A percentile compares a stretch with the other conserved stretches of the same genome.
Evolutionary conservation across 2,329 filamentous ascomycete species (phyloP).

Genomic region (Sordariomycetes sp.): DNA sequence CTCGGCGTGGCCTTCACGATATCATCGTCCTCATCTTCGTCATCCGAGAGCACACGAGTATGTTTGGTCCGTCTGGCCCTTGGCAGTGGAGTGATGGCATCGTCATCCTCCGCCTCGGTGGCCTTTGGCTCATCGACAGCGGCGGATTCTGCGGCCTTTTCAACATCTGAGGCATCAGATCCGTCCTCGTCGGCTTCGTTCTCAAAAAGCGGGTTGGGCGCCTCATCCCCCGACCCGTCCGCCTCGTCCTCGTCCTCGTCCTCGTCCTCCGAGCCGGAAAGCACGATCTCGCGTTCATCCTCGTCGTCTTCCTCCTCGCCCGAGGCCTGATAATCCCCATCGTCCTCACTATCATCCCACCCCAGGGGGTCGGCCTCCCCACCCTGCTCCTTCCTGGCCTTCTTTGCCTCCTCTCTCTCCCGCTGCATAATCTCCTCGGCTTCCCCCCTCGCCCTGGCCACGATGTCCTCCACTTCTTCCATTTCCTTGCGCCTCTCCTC

Average conservation of each 20-base stretch:
- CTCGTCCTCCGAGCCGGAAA: constrained; percentile 34
- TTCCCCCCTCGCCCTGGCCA: constrained; percentile 74
- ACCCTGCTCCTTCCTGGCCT: constrained; percentile 36
- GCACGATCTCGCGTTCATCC: constrained; percentile 26
- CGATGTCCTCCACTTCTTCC: constrained; percentile 75
- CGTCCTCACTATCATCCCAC: constrained; percentile 47
- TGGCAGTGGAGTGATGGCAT: constrained; percentile 13
- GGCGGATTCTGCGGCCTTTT: constrained; percentile 23
- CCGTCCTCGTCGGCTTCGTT: constrained; percentile 23
- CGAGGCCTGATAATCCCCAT: constrained; percentile 32
- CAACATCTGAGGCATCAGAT: constrained; percentile 12
- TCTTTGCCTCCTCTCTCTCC: constrained; percentile 66
- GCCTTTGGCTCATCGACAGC: neutral
- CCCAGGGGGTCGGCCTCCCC: constrained; percentile 38
- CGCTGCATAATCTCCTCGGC: constrained; percentile 67
- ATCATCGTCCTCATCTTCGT: constrained; percentile 45
- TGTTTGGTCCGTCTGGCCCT: constrained; percentile 40
- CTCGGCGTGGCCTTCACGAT: constrained; percentile 32
- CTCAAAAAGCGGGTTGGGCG: constrained; percentile 22
- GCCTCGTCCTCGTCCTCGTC: constrained; percentile 23
- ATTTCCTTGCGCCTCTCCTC: constrained; percentile 80
- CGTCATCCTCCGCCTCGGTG: constrained; percentile 21
- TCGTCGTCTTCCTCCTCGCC: constrained; percentile 23
- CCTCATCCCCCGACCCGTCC: constrained; percentile 20
- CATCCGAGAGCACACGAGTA: constrained; percentile 48